Evolutionary conservation across 495 filamentous ascomycete genomes (phyloP), one percentile per base, ranked within the genome.

Genomic region (Annulohypoxylon moriforme): DNA sequence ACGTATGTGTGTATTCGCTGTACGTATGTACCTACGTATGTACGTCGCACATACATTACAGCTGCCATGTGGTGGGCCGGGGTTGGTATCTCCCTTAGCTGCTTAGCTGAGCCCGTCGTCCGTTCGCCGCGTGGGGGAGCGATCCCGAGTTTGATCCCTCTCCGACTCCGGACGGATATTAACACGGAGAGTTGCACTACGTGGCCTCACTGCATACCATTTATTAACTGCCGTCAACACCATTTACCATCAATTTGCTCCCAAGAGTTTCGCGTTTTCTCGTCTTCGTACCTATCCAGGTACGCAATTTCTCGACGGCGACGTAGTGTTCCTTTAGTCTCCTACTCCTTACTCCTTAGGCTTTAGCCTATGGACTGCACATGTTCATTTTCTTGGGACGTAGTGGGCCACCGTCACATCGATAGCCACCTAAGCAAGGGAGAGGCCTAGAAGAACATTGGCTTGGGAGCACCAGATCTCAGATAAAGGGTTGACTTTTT

Each of bases 31-130:
- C 11, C 38, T 63, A 67, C 6, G 57, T 63, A 67, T 64, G 58
- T 67, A 72, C 57, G 64, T 67, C 53, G 44, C 52, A 67, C 69
- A 50, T 67, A 71, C 68, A 72, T 52, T 67, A 71, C 68, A 72
- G 31, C 38, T 65, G 60, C 64, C 70, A 73, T 73, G 65, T 73
- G 64, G 64, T 34, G 31, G 59, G 34, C 60, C 47, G 58, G 69
- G 53, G 36, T 62, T 59, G 24, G 16, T 27, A 4, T 61, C 14
- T 42, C 2, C 16, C 20, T 24, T 58, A 40, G 29, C 52, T 56
- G 20, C 14, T 20, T 29, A 16, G 16, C 67, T 53, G 60, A 64
- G 52, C 53, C 52, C 59, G 64, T 34, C 40, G 64, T 25, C 55
- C 34, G 52, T 56, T 36, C 50, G 63, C 53, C 67, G 50, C 68